Evolutionary conservation across 371 early-diverging fungal genomes (phyloP).

Genomic region (Rhizopus sp.): DNA sequence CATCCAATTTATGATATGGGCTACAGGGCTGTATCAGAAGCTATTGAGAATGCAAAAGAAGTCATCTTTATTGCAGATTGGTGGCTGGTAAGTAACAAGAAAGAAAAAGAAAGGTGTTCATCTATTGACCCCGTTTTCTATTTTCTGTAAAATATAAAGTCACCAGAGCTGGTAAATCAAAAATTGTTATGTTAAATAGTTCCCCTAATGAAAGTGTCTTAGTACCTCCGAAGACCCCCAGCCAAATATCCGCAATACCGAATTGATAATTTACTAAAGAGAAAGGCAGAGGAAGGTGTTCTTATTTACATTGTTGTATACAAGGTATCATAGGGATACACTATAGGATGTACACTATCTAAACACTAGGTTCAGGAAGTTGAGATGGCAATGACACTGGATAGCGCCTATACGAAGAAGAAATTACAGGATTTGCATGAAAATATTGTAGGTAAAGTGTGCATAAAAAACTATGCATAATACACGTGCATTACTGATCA

Average conservation of each 20-base stretch:
- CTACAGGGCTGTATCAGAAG: conserved; percentile 70
- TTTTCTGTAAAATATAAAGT: conserved; percentile 21
- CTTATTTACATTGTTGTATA: conserved; percentile 88
- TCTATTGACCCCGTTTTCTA: neutral
- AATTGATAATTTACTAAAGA: conserved; percentile 78
- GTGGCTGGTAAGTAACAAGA: conserved; percentile 73
- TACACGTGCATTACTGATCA: neutral
- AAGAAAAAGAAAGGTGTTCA: neutral
- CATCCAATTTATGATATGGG: too few species aligned
- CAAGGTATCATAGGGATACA: conserved; percentile 45
- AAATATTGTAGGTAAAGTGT: conserved; percentile 67
- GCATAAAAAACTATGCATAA: neutral
- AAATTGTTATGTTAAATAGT: neutral
- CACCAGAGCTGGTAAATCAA: conserved; percentile 47
- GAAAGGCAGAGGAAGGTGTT: conserved; percentile 89
- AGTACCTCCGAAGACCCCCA: conserved; percentile 81
- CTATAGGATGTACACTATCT: neutral
- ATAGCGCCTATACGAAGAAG: conserved; percentile 81
- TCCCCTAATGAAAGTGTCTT: neutral
- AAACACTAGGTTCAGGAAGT: conserved; percentile 62
- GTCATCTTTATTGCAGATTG: conserved; percentile 89
- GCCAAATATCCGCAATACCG: conserved; percentile 73
- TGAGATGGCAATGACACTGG: conserved; percentile 72
- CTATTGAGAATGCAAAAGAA: conserved; percentile 72
- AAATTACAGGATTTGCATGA: conserved; percentile 71